A percentile compares a stretch with the other conserved stretches of the same genome.
phyloP scores from a whole-genome alignment of 1,284 basidiomycete genomes.

The Ustilago loliicola region DNA sequence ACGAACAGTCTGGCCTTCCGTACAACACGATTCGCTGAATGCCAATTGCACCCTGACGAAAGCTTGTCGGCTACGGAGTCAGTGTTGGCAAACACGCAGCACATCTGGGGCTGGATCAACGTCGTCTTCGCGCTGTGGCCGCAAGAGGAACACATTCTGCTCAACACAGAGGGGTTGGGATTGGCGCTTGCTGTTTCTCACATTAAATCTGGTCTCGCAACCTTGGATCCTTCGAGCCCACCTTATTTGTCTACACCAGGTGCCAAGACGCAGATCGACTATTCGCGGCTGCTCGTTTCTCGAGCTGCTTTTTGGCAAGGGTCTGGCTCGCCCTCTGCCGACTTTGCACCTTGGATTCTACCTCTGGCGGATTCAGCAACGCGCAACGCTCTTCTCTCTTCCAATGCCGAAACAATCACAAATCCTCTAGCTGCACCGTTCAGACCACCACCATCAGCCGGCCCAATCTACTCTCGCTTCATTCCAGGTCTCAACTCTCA shows the following conservation, averaged over 20 bases:
- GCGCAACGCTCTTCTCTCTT: conserved; percentile 23
- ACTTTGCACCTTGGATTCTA: conserved; percentile 48
- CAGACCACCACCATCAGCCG: conserved; percentile 23
- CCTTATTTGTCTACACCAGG: conserved; percentile 6
- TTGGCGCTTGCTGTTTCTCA: conserved; percentile 18
- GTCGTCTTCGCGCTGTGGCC: conserved; percentile 59
- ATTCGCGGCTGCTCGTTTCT: conserved; percentile 35
- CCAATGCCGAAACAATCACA: conserved; percentile 21
- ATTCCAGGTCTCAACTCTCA: conserved; percentile 58
- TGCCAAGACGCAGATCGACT: conserved; percentile 20
- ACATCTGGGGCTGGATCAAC: conserved; percentile 53
- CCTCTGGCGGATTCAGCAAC: conserved; percentile 34
- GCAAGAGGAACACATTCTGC: conserved; percentile 46
- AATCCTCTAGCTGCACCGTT: conserved; percentile 26
- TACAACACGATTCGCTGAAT: conserved; percentile 40
- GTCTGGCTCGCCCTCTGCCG: conserved; percentile 28
- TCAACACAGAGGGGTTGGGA: conserved; percentile 15
- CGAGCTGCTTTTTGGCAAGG: conserved; percentile 66
- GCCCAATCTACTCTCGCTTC: conserved; percentile 62
- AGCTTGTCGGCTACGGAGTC: background rate
- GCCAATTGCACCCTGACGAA: background rate
- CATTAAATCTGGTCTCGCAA: conserved; percentile 37
- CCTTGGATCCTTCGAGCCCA: conserved; percentile 43
- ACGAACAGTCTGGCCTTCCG: conserved; percentile 59
- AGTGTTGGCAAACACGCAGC: conserved; percentile 5